These are phyloP conservation scores for Lachancea quebecensis DNA, from an alignment of 805 yeast genomes.

Conservation along the genomic window DNA sequence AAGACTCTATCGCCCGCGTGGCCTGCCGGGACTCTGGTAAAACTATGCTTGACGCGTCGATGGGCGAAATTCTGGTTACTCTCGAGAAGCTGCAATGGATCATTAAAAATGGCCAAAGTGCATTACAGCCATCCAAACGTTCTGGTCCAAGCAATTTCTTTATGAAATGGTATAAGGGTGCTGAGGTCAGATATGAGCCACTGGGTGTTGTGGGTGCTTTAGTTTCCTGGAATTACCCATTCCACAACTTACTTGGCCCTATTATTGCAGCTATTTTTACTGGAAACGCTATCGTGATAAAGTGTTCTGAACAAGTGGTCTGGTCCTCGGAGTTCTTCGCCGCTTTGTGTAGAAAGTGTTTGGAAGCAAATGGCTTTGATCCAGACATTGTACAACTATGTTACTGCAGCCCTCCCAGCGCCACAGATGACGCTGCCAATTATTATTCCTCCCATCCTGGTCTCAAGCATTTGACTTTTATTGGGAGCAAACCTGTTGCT, in stretches of 20 bases:
- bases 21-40: conserved; percentile 97
- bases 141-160: conserved; percentile 84
- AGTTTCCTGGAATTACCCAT: conserved; percentile 96
- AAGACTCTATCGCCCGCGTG: conserved; percentile 78
- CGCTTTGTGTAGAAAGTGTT: conserved; percentile 61
- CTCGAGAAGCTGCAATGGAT: conserved; percentile 91
- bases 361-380: conserved; percentile 66
- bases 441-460: conserved; percentile 78
- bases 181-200: conserved; percentile 92
- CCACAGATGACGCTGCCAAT: conserved; percentile 48
- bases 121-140: conserved; percentile 63
- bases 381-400: conserved; percentile 82
- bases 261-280: conserved; percentile 81
- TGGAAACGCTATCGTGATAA: conserved; percentile 86
- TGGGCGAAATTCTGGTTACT: conserved; percentile 95
- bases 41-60: conserved; percentile 89
- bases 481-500: conserved; percentile 94
- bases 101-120: conserved; percentile 68
- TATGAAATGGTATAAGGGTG: conserved; percentile 77
- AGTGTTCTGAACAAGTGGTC: conserved; percentile 92
- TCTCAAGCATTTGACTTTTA: conserved; percentile 83
- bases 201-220: conserved; percentile 80
- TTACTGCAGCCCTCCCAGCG: conserved; percentile 71
- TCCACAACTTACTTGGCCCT: conserved; percentile 92
- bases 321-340: conserved; percentile 88